Evolutionary conservation across 2,329 filamentous ascomycete genomes (phyloP), one percentile per base, ranked within the genome.

Genomic region (Coccinonectria pachysandricola): DNA sequence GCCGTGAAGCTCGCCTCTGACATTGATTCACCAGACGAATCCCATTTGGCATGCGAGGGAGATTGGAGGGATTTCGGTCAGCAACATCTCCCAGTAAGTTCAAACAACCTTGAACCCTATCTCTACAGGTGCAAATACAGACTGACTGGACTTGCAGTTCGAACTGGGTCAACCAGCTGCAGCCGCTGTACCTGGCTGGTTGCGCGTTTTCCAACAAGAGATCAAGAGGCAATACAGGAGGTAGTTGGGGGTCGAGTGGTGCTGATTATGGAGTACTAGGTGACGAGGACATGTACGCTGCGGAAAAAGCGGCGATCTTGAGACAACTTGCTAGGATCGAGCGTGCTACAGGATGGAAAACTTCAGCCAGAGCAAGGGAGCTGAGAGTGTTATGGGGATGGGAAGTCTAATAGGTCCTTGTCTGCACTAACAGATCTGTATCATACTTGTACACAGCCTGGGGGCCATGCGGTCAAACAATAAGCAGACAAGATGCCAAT

Each of bases 131-230:
- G n/a, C n/a, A n/a, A n/a, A n/a, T n/a, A n/a, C n/a, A n/a, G n/a
- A n/a, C n/a, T n/a, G n/a, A n/a, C n/a, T n/a, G n/a, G n/a, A 12
- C 3, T n/a, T 22, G 8, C 10, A 34, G 34, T 11, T 28, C 34
- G 11, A 37, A 34, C 21, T 32, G 34, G 31, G 28, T 37, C 7
- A 37, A 32, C 15, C 34, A 37, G 12, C 18, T 37, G 1, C 34
- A 34, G 19, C 31, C 31, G 3, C 25, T 37, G 8, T 37, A 30
- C 24, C 31, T 37, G 8, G 34, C 34, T 3, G 34, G 34, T 13
- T 17, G 25, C 25, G 12, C 26, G 17, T 24, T 27, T 21, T 19
- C 7, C 17, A 19, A 19, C n/a, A n/a, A n/a, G n/a, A n/a, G n/a
- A n/a, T n/a, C n/a, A n/a, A n/a, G n/a, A n/a, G n/a, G n/a, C n/a